Base-by-base conservation (phyloP, 139 green algal genomes). In the Chlamydomonas sp. region DNA sequence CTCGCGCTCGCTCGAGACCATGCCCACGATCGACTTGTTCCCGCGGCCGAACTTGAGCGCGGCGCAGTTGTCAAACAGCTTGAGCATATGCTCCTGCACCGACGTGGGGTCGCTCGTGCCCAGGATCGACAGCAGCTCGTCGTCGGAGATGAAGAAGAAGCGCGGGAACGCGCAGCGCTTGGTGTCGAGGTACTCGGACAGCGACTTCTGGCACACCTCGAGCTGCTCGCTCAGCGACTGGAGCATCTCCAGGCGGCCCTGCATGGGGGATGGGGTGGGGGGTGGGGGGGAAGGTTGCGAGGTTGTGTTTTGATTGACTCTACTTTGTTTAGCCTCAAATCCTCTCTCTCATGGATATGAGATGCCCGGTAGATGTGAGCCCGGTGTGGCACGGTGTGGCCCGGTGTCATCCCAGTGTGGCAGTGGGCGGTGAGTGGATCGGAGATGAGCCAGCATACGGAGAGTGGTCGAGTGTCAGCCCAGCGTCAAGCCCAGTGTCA, bases 21-120 rank as follows among this genome's bases (percentile, higher is more conserved):
- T 94, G 70, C 90, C 90, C 6, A 81, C 69, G n/a, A 95, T 84
- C 63, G 48, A 84, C 80, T 94, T 93, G 79, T 94, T 92, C 70
- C 85, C 85, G 62, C 87, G 75, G 1, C 78, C 88, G 72, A 96
- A 96, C 37, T 75, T 82, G 22, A 95, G 75, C 10, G 50, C 10
- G 36, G 87, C 87, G 58, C 87, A 94, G 77, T 96, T 96, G 83
- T 96, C 90, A 74, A 92, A 96, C 8, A 96, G 82, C 87, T 96
- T 96, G 16, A 96, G 83, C 89, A 95, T 94, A 80, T 96, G 90
- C 79, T 96, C 90, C 77, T 96, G 77, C 49, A 85, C 81, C 30
- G 65, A 81, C 28, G 84, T 91, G 2, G 87, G 79, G 75, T 95
- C 89, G 20, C 62, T 82, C 13, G 85, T 91, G 68, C 89, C 89